Conservation (phyloP, 768 basidiomycete genomes). For the Pisolithus tinctorius region DNA sequence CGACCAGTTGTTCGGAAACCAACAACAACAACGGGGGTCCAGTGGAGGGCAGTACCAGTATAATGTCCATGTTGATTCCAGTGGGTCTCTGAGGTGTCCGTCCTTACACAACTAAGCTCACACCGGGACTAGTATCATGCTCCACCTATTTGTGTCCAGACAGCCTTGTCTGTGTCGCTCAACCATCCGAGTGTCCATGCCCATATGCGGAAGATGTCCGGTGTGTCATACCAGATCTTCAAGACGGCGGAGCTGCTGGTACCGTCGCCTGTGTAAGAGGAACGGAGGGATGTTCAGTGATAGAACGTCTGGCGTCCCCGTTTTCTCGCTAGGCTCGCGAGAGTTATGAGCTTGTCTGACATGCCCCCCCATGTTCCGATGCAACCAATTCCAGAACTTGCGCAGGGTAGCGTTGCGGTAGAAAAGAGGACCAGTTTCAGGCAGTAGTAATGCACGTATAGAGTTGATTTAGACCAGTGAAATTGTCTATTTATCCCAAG, state of each 20-base stretch:
- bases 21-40: constrained; percentile 37
- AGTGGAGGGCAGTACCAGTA: constrained; percentile 52
- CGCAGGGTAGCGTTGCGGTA: no score
- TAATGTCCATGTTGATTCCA: constrained; percentile 56
- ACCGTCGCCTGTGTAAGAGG: constrained; percentile 72
- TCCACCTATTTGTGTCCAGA: constrained; percentile 70
- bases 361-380: neutral
- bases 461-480: no score
- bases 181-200: constrained; percentile 65
- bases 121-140: constrained; percentile 50
- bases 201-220: constrained; percentile 71
- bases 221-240: constrained; percentile 61
- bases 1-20: constrained; percentile 62
- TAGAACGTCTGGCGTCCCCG: constrained; percentile 41
- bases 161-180: constrained; percentile 57
- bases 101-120: neutral
- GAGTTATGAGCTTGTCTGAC: neutral
- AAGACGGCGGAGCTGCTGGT: constrained; percentile 38
- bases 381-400: no score
- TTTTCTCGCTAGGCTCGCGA: constrained; percentile 9
- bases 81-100: constrained; percentile 31
- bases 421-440: no score
- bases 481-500: no score
- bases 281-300: constrained; percentile 49
- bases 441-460: no score